These are phyloP conservation scores for Aureobasidium mangrovei DNA, from an alignment of 2,329 filamentous ascomycete species.

Conservation along the genomic window DNA sequence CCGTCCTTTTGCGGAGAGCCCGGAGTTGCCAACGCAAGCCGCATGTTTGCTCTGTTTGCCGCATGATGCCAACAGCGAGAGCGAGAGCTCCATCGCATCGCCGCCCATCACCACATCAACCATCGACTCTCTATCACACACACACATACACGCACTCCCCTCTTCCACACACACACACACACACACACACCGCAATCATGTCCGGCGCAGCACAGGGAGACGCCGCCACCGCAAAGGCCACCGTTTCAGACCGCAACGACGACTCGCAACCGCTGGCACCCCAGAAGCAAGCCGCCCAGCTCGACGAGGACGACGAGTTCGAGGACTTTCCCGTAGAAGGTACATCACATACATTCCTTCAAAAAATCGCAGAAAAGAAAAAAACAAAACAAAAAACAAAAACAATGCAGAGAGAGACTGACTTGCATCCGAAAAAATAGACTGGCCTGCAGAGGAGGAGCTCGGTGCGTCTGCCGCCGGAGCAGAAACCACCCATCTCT, in stretches of 20 bases:
- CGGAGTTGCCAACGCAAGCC: neutral
- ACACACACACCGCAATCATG: slow-evolving; percentile 30
- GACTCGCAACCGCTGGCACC: slow-evolving; percentile 44
- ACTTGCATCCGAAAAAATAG: slow-evolving; percentile 37
- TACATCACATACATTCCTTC: slow-evolving; percentile 31
- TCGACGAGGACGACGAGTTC: slow-evolving; percentile 98
- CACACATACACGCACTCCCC: neutral
- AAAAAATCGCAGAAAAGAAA: neutral
- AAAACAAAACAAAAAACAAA: neutral
- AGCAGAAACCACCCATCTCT: slow-evolving; percentile 57
- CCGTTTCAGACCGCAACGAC: slow-evolving; percentile 30
- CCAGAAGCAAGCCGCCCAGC: slow-evolving; percentile 56
- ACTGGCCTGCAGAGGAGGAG: slow-evolving; percentile 87
- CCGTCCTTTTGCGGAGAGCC: neutral
- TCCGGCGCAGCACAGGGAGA: slow-evolving; percentile 36
- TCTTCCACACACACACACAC: neutral
- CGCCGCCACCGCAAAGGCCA: slow-evolving; percentile 33
- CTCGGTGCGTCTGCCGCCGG: slow-evolving; percentile 54
- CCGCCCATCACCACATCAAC: neutral
- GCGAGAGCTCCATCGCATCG: neutral
- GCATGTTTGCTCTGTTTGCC: slow-evolving; percentile 10
- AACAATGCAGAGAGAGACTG: too few relatives aligned
- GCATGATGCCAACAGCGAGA: slow-evolving; percentile 1
- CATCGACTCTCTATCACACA: neutral
- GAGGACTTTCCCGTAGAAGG: slow-evolving; percentile 97